Percentiles rank a stretch among this genome's conserved stretches.
These are phyloP conservation scores for Allium fistulosum DNA, from an alignment of 106 monocot genomes.

Conservation along the genomic window DNA sequence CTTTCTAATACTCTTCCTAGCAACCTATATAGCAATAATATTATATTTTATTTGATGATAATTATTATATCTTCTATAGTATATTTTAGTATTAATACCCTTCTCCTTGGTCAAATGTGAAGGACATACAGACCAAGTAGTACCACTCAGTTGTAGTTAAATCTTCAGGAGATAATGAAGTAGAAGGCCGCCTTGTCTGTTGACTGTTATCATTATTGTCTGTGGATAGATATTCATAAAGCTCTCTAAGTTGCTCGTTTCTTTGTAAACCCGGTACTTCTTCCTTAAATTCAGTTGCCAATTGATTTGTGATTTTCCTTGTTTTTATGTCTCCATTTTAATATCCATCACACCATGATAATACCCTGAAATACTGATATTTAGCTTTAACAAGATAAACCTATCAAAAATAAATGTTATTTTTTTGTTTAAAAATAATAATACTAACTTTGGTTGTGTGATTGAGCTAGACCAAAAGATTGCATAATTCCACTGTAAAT, in stretches of 20 bases:
- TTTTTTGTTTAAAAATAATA: no score
- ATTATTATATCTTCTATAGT: no score
- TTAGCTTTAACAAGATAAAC: neutral
- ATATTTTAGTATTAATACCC: no score
- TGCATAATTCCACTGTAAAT: slow-evolving; percentile 79
- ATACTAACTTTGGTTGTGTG: slow-evolving; percentile 53
- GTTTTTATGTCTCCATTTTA: slow-evolving; percentile 96
- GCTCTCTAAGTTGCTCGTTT: slow-evolving; percentile 73
- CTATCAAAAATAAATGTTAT: neutral
- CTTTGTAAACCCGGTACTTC: slow-evolving; percentile 46
- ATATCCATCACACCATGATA: slow-evolving; percentile 71
- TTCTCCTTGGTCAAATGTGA: slow-evolving; percentile 62
- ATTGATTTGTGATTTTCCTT: slow-evolving; percentile 62
- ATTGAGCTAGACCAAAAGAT: slow-evolving; percentile 70
- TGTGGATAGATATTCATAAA: slow-evolving; percentile 61
- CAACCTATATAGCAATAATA: slow-evolving; percentile 19
- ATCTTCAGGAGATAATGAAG: slow-evolving; percentile 86
- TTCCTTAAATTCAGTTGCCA: slow-evolving; percentile 30
- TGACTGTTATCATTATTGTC: slow-evolving; percentile 62
- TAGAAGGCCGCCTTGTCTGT: slow-evolving; percentile 54
- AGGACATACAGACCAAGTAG: slow-evolving; percentile 96
- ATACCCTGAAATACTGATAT: slow-evolving; percentile 21
- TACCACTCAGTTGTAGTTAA: slow-evolving; percentile 82
- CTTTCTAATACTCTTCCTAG: slow-evolving; percentile 54
- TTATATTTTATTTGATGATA: no score